Evolutionary conservation across 73 alveolate species (phyloP).

Genomic region (Tetrahymena borealis): DNA sequence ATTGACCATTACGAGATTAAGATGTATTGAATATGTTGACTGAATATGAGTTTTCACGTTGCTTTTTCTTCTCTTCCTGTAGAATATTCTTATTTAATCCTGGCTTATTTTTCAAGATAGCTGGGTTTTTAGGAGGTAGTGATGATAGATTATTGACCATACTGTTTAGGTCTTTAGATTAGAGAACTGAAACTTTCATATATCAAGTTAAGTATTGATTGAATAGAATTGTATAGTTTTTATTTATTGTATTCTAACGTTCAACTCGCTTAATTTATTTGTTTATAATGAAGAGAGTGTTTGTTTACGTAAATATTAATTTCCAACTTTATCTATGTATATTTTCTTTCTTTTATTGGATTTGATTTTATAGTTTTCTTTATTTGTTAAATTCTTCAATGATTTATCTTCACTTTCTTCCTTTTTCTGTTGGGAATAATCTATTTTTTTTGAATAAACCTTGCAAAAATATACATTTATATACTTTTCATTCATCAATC

Average conservation of each 20-base stretch:
- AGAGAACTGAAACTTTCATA: background rate
- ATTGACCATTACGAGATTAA: background rate
- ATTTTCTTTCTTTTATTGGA: background rate
- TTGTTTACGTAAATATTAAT: background rate
- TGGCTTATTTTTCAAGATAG: background rate
- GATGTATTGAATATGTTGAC: background rate
- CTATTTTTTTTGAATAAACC: no score
- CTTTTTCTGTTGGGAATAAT: no score
- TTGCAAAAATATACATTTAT: no score
- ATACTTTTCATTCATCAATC: no score
- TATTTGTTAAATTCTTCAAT: no score
- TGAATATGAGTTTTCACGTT: background rate
- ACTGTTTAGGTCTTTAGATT: background rate
- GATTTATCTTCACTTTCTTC: no score
- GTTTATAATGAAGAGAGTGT: background rate
- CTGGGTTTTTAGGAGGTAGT: background rate
- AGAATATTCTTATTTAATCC: background rate
- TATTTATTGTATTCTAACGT: background rate
- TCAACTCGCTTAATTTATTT: background rate
- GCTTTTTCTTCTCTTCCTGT: background rate
- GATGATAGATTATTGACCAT: background rate
- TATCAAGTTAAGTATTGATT: background rate
- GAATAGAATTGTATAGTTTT: background rate
- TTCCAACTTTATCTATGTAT: background rate
- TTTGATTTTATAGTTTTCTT: no score